Evolutionary conservation across 768 basidiomycete genomes (phyloP), one percentile per base, ranked within the genome.

Genomic region (Auricularia sp.): DNA sequence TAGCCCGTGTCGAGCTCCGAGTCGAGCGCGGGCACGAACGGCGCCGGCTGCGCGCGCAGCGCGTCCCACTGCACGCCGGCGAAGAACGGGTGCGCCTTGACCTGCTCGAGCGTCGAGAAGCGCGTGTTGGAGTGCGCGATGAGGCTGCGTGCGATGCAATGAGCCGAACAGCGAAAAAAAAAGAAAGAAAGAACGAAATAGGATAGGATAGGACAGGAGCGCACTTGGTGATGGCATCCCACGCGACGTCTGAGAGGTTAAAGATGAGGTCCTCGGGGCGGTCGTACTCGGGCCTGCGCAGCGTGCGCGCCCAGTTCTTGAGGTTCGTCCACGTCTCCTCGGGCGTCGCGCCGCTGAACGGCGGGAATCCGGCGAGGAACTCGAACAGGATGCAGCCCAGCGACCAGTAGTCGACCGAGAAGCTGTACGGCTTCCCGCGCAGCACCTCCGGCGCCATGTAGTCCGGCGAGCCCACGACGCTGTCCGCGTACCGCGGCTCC

Each of bases 311-410:
- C 97, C 97, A 99, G 74, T 98, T 98, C 77, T 98, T 98, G 67
- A 99, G 78, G 76, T 98, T 98, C 16, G 93, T 93, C 97, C 97
- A 99, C 0, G 97, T 99, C 76, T 99, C 97, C 69, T 99, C 94
- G 0, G 94, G 90, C 0, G 90, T 94, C 47, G 89, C 85, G 18
- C 97, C 97, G 59, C 92, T 97, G 79, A 99, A 99, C 1, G 97
- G 97, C 13, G 97, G 97, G 77, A 97, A 99, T 34, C 97, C 96
- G 1, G 93, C 90, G 16, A 96, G 80, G 75, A 96, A 95, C 78
- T 99, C 97, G 77, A 98, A 99, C 33, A 99, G 78, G 70, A 99
- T 98, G 75, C 97, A 98, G 5, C 97, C 97, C 7, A 99, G 83
- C 1, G 94, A 96, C 97, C 97, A 98, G 70, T 90, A 98, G 76